Evolutionary conservation across 2,329 filamentous ascomycete species (phyloP), one percentile per base, ranked within the genome.

Genomic region (Fusarium sulawesiense): DNA sequence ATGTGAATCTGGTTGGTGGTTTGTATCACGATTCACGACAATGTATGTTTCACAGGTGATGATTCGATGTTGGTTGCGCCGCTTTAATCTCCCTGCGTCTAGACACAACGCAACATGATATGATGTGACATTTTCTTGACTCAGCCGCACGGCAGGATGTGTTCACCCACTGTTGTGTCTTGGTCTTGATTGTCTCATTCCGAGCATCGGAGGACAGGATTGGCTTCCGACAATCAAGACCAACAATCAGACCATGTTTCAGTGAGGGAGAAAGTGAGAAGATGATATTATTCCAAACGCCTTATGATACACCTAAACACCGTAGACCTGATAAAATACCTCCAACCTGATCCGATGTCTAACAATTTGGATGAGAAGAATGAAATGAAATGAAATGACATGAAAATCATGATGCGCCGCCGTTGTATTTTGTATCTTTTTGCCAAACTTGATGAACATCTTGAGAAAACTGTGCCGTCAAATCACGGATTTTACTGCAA

Each of bases 381-480:
- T 10, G 16, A 20, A 10, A 34, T 10, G 16, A 20, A 10, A 34
- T 29, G 11, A 29, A 6, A 29, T 29, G 11, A 29, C 2, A 23
- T 44, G 14, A 14, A 16, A 27, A 41, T 67, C 45, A 71, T 32
- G 44, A 32, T 4, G 63, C 23, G 21, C 40, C 55, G 5, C 32
- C 21, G 13, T 45, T 45, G n/a, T 23, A 42, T 13, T 34, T 34
- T 11, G 50, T 27, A 5, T 59, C 58, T 20, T 48, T 62, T 37
- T 70, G 29, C 69, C 69, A 72, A 18, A 72, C 62, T 21, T 57
- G 54, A 32, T 72, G 44, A 21, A 72, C 69, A 29, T 72, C 69
- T 18, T 50, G 49, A 5, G 69, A 72, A 48, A 72, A 72, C 14
- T 70, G 69, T 4, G 69, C 69, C 7, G 69, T 72, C 20, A 72